These are phyloP conservation scores for Thoreauomyces humboldtii DNA, from an alignment of 192 early-diverging fungal genomes.

Conservation along the genomic window DNA sequence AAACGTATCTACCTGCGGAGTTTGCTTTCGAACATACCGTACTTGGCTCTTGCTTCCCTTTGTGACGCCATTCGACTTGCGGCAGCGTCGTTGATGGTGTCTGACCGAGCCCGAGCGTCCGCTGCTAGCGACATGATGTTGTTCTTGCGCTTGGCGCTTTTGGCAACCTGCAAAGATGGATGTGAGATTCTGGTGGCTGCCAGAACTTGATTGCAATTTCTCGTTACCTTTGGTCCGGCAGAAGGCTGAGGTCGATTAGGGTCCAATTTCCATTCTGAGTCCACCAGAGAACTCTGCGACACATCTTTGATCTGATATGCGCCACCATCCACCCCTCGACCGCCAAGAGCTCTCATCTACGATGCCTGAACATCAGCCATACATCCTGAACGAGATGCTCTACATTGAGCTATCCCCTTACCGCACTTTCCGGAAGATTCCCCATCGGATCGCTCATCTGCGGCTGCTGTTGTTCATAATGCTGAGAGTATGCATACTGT, in stretches of 20 bases:
- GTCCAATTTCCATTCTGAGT: neutral
- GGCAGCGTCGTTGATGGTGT: constrained; percentile 4
- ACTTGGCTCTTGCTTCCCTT: constrained; percentile 16
- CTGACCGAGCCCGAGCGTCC: constrained; percentile 7
- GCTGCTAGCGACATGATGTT: constrained; percentile 30
- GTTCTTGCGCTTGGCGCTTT: constrained; percentile 23
- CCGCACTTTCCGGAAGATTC: neutral
- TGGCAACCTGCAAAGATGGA: neutral
- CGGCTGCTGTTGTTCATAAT: too few relatives aligned
- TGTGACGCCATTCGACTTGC: constrained; percentile 12
- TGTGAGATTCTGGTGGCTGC: neutral
- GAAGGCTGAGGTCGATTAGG: neutral
- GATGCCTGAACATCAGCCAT: neutral
- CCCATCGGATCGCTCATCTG: neutral
- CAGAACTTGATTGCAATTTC: neutral
- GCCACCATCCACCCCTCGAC: neutral
- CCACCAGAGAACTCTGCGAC: constrained; percentile 3
- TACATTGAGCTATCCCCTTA: neutral
- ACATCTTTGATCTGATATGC: constrained; percentile 15
- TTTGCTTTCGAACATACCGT: too few relatives aligned
- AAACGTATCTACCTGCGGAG: too few relatives aligned
- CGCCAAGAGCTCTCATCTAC: constrained; percentile 4
- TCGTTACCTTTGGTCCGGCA: neutral
- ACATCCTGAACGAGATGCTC: neutral
- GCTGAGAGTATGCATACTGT: neutral